These are phyloP conservation scores for Mucor circinelloides DNA, from an alignment of 371 early-diverging fungal genomes.

Conservation along the genomic window DNA sequence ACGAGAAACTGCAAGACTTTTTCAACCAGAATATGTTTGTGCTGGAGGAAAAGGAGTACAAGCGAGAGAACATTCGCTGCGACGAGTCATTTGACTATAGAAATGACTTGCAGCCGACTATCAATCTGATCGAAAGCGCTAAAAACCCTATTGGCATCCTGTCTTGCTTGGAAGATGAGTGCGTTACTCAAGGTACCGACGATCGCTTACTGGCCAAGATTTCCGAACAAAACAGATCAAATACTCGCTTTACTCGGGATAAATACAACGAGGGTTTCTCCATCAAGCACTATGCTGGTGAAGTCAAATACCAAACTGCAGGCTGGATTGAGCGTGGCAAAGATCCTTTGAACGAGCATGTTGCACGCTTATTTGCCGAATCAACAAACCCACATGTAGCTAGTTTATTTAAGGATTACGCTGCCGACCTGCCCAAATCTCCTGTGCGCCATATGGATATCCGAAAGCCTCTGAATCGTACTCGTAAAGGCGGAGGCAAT, in stretches of 20 bases:
- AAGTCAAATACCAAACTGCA: conserved; percentile 93
- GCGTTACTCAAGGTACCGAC: conserved; percentile 98
- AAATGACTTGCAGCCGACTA: conserved; percentile 98
- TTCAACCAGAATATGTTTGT: conserved; percentile 99
- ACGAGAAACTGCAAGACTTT: conserved; percentile 99
- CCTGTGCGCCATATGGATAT: not conserved
- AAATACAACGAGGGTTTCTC: conserved; percentile 59
- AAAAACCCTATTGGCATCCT: conserved; percentile 97
- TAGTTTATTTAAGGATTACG: conserved; percentile 81
- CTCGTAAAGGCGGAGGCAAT: conserved; percentile 69
- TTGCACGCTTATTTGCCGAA: conserved; percentile 85
- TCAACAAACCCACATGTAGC: conserved; percentile 84
- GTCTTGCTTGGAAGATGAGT: conserved; percentile 99
- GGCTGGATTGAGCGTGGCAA: conserved; percentile 99
- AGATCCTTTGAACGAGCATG: conserved; percentile 98
- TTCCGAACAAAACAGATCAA: not conserved
- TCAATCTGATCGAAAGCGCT: conserved; percentile 90
- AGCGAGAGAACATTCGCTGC: conserved; percentile 98
- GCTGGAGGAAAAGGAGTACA: conserved; percentile 99
- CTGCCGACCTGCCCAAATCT: not conserved
- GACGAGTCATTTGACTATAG: conserved; percentile 98
- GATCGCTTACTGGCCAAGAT: conserved; percentile 72
- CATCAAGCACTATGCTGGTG: conserved; percentile 98
- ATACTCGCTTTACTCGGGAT: not conserved
- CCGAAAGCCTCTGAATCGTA: not conserved